Evolutionary conservation across 2,329 filamentous ascomycete genomes (phyloP).

Genomic region (Arthrobotrys iridis): DNA sequence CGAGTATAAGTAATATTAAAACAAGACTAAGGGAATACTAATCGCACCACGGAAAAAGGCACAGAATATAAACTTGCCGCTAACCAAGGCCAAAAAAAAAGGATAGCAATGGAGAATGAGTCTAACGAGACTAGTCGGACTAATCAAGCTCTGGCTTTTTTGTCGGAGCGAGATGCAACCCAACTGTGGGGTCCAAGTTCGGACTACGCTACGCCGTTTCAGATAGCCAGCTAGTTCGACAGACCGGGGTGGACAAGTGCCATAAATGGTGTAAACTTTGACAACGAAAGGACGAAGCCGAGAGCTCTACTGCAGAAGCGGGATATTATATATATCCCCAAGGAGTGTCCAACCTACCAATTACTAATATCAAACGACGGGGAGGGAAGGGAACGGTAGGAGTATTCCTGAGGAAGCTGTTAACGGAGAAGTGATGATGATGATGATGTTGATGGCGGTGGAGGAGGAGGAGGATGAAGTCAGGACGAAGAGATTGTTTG

Average conservation of each 20-base stretch:
- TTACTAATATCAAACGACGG: slow-evolving; percentile 11
- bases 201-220: slow-evolving; percentile 35
- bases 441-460: neutral
- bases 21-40: slow-evolving; percentile 21
- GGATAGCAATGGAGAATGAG: neutral
- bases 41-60: slow-evolving; percentile 9
- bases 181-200: slow-evolving; percentile 18
- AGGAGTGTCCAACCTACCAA: neutral
- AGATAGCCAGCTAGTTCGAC: slow-evolving; percentile 13
- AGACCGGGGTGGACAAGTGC: neutral
- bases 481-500: neutral
- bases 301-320: slow-evolving; percentile 18
- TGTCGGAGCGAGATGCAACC: slow-evolving; percentile 33
- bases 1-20: slow-evolving; percentile 21
- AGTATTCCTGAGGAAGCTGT: neutral
- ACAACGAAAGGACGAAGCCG: slow-evolving; percentile 12
- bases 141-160: slow-evolving; percentile 18
- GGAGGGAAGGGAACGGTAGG: neutral
- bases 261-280: neutral
- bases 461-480: neutral
- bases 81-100: slow-evolving; percentile 9
- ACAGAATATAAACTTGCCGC: slow-evolving; percentile 16
- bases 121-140: slow-evolving; percentile 8
- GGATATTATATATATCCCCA: neutral
- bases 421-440: neutral